Evolutionary conservation across 2,329 filamentous ascomycete genomes (phyloP), one percentile per base, ranked within the genome.

Genomic region (Talaromyces sp.): DNA sequence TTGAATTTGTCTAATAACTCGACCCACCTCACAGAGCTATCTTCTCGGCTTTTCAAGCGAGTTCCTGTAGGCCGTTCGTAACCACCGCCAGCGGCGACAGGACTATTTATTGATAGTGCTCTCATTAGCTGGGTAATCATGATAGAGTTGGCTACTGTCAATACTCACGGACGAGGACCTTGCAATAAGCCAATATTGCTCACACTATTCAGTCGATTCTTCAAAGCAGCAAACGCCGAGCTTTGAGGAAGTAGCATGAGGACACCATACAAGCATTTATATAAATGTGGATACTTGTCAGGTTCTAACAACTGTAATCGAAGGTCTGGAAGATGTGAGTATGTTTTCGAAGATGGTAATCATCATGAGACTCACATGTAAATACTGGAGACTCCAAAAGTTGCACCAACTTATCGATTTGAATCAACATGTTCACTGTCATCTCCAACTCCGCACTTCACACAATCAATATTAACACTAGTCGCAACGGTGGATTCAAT

Each of bases 181-280:
- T 97, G 93, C 61, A 99, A 79, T 73, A 96, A 96, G 43, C 93
- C 94, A 70, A 99, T 97, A 54, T 94, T 92, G 77, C 90, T 96
- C 64, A 99, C 94, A 73, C 90, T 96, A 74, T 97, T 97, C 53
- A 99, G 82, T 41, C 94, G 86, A 70, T 99, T 99, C 72, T 97
- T 97, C 58, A 99, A 80, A 2, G 94, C 93, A 28, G 92, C 94
- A 75, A 99, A 99, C 8, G 94, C 95, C 28, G 91, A 95, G 15
- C 93, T 97, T 75, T 99, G 94, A 0, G 94, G 94, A n/a, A 99
- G 82, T 17, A 99, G 86, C 94, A 99, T 99, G 56, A 99, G 80
- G 46, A 99, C 84, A 9, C 94, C 94, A 69, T 97, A 99, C 51
- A 99, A 84, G 74, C 94, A 99, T 76, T 97, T 97, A 80, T 99